Conservation (phyloP, 192 early-diverging fungal species). For the Coemansia sp. region DNA sequence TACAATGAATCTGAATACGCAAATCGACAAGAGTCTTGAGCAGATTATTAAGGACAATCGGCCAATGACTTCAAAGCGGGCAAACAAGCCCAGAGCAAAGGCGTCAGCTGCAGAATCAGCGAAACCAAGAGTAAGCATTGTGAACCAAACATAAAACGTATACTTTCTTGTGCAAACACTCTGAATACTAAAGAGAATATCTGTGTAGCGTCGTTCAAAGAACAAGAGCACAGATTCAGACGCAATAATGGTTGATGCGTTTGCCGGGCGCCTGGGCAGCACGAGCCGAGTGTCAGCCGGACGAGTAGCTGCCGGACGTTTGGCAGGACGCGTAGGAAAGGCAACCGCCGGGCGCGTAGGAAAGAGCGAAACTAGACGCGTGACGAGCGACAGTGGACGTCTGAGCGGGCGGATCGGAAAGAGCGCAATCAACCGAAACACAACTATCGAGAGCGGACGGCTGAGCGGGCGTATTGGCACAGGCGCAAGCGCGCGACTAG, state of each 20-base stretch:
- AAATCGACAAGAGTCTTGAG: conserved; percentile 49
- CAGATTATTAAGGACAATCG: conserved; percentile 40
- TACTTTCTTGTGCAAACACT: neutral
- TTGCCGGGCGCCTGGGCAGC: conserved; percentile 27
- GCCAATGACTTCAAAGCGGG: conserved; percentile 1
- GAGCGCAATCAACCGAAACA: neutral
- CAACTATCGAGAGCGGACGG: neutral
- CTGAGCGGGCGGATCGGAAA: conserved; percentile 4
- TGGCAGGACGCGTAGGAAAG: too few relatives aligned
- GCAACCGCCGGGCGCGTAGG: too few relatives aligned
- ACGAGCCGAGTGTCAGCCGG: neutral
- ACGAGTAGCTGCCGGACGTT: too few relatives aligned
- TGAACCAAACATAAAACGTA: neutral
- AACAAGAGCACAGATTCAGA: conserved; percentile 19
- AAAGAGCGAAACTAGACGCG: too few relatives aligned
- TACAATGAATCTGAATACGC: conserved; percentile 26
- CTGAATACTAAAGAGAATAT: neutral
- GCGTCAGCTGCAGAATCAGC: conserved; percentile 9
- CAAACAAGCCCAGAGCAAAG: conserved; percentile 24
- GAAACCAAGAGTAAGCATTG: conserved; percentile 19
- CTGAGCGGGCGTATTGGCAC: neutral
- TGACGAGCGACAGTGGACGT: neutral
- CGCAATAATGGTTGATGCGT: conserved; percentile 9
- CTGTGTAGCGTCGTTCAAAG: conserved; percentile 33
- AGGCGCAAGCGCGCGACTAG: conserved; percentile 2